Base-by-base conservation (phyloP, 2,329 filamentous ascomycete species). In the Fusarium sp. region DNA sequence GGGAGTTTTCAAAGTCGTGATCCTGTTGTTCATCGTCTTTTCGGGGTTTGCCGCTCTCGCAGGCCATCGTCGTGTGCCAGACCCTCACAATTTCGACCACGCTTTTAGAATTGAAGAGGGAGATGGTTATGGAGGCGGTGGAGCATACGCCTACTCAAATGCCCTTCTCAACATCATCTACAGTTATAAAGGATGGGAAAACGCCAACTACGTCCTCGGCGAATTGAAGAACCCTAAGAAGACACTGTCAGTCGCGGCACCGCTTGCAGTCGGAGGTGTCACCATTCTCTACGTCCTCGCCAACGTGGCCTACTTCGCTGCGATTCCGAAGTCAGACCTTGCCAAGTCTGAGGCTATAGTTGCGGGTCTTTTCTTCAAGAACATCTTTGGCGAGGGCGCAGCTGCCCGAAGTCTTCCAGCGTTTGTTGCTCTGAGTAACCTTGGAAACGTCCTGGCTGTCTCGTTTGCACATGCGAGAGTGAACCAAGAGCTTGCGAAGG, bases 401-500 rank as follows among this genome's bases (percentile, higher is more conserved):
- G 86, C 82, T 1, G 79, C 78, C 1, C 75, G 79, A 19, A 81
- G 78, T 30, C 75, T 87, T 10, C 84, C 84, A 0, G 85, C 83
- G 0, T 87, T 90, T 52, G 86, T 90, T 1, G 87, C 87, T 0
- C 73, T 90, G 33, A 88, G 85, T 50, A 88, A 88, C 65, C 71
- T 90, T 47, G 88, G 88, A 8, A 90, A 90, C 51, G 86, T 90
- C 1, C 77, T 90, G 10, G 85, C 86, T 20, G 83, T 89, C 45
- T 87, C 83, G 59, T 90, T 89, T 68, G 82, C 86, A 0, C 85
- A 89, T 53, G 79, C 87, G 0, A 82, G 87, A 1, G 70, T 89
- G 11, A 89, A 87, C 67, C 87, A 89, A 66, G 90, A 92, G 75
- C 80, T 92, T 44, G 90, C 87, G 1, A 91, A 90, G 71, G 90